Evolutionary conservation across 108 stramenopile species (phyloP), one percentile per base, ranked within the genome.

Genomic region (Cylindrotheca fusiformis): DNA sequence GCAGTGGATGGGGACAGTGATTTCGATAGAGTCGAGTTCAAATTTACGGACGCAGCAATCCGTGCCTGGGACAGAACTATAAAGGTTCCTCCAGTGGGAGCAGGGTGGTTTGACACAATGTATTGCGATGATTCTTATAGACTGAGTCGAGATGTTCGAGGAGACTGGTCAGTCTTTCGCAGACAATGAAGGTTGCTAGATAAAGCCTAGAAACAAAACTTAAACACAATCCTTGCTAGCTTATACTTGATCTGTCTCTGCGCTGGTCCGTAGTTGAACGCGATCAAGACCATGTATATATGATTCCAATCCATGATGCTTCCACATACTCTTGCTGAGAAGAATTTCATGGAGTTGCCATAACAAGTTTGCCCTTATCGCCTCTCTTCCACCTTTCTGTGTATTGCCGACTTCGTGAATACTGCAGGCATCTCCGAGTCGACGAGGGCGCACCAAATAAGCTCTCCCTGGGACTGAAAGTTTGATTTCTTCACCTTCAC

Each of bases 321-420:
- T 80, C 84, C 86, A 86, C 62, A 94, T 61, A 71, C 90, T 91
- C 27, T 71, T 77, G 51, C 87, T 89, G 46, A 94, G 65, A 21
- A 94, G 71, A 24, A 94, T 71, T 59, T 91, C 93, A 64, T 94
- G 76, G 52, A 94, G 65, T 67, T 91, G 90, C 93, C 93, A 94
- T 28, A 94, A 64, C 26, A 94, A 62, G 4, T 83, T 67, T 4
- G 86, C 87, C 49, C 92, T 78, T 22, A 93, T 63, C 6, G 88
- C 78, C 56, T 93, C 91, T 55, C 91, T 55, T 25, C 85, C 85
- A 27, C 82, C 79, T 45, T 84, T 86, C 21, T 74, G 32, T 8
- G 69, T 60, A 24, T 73, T 75, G 4, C 87, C 87, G 22, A 93
- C 76, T 63, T 93, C 92, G 58, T 93, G 92, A 27, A 93, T 90